Evolutionary conservation across 768 basidiomycete species (phyloP), one percentile per base, ranked within the genome.

Genomic region (Candolleomyces eurysporus): DNA sequence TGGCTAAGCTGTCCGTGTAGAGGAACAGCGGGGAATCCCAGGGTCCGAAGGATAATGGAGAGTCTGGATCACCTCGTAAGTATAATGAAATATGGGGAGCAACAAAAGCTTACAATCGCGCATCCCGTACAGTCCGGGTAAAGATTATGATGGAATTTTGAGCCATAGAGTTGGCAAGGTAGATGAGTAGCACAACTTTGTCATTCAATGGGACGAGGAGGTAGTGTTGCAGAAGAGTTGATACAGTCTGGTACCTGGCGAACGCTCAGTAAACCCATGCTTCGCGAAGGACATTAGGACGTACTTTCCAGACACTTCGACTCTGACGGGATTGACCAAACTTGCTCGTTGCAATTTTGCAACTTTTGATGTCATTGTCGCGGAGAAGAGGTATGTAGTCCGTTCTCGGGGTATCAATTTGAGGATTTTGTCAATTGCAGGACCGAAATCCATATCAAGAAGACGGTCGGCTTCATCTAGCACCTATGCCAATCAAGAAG

Each of bases 291-390:
- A 22, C 22, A 10, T 7, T 22, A 49, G 39, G 16, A 72, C 89
- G 67, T 73, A 95, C 95, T 96, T 98, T 69, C 90, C 84, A 7
- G 92, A 90, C 2, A 98, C 94, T 73, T 98, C 96, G 2, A 98
- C 87, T 65, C 91, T 84, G 26, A 96, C 86, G n/a, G 97, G 97
- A 70, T 96, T 95, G 36, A 85, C 84, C 69, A 98, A 79, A 79
- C 93, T 95, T 36, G 97, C 96, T 57, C 96, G 78, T 72, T 98
- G 96, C 11, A 99, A 80, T 74, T 98, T 98, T 11, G 92, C 94
- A 4, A 99, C 94, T 76, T 98, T 98, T 14, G 94, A 94, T 11
- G 97, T 96, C 96, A 99, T 98, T 21, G 96, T 98, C 6, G 96
- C 97, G 13, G 96, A 98, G 78, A 95, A 99, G 1, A 99, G 83